Percentiles rank a stretch among this genome's conserved stretches.
Conservation (phyloP, 2,329 filamentous ascomycete genomes). For the Aspergillus pseudonomiae region DNA sequence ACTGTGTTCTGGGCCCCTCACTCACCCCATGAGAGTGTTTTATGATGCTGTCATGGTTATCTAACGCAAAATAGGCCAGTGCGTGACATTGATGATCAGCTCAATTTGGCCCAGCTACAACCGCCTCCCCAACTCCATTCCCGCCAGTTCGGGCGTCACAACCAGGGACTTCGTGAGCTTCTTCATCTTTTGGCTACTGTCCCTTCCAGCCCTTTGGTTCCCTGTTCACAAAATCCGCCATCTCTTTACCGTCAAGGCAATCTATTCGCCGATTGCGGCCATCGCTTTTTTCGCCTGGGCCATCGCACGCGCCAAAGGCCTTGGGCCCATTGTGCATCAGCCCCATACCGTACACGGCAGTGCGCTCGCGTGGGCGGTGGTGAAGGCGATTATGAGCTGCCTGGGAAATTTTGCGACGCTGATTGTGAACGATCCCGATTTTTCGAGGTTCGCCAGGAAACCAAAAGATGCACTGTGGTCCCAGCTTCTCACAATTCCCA, state of each 20-base stretch:
- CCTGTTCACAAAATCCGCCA: conserved; percentile 87
- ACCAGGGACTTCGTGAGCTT: conserved; percentile 79
- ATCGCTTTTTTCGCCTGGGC: conserved; percentile 88
- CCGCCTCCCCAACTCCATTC: conserved; percentile 69
- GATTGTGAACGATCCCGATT: conserved; percentile 80
- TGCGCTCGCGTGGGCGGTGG: conserved; percentile 76
- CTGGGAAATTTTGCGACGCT: conserved; percentile 91
- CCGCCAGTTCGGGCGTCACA: conserved; percentile 66
- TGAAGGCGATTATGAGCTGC: conserved; percentile 83
- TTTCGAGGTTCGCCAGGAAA: conserved; percentile 77
- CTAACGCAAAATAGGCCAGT: conserved; percentile 57
- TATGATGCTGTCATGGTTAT: neutral
- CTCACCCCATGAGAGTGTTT: neutral
- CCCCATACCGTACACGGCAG: conserved; percentile 65
- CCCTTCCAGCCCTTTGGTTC: conserved; percentile 84
- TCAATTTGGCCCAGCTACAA: conserved; percentile 71
- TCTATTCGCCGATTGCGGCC: conserved; percentile 79
- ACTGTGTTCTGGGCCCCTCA: neutral
- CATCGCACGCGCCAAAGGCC: conserved; percentile 76
- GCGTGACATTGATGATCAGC: conserved; percentile 86
- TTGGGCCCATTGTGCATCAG: conserved; percentile 80
- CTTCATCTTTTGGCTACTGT: conserved; percentile 82
- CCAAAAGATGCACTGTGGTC: conserved; percentile 78
- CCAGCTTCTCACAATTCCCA: conserved; percentile 74
- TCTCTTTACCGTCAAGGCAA: conserved; percentile 87